Percentiles rank a stretch among this genome's conserved stretches.
phyloP scores from a whole-genome alignment of 1,284 basidiomycete genomes.

The Tylopilus orsonianus region DNA sequence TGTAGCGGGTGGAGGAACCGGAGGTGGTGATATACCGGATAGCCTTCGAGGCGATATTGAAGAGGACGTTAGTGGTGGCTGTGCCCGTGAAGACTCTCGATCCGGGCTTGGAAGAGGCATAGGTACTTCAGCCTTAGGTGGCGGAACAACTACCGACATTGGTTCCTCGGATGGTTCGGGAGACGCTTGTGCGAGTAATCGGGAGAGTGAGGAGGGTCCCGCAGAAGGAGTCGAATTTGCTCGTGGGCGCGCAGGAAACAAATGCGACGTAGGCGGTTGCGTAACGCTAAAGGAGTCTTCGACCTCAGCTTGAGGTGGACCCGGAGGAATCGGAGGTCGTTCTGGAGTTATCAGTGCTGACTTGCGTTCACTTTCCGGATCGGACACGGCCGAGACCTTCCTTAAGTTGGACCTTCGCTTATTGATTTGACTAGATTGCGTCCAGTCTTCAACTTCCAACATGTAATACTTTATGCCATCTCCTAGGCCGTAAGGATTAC shows the following conservation, averaged over 20 bases:
- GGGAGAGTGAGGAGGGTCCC: constrained; percentile 72
- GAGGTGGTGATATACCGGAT: constrained; percentile 21
- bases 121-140: constrained; percentile 20
- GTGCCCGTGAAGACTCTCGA: constrained; percentile 4
- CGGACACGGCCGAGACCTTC: constrained; percentile 47
- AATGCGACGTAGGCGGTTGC: constrained; percentile 59
- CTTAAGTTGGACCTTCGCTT: constrained; percentile 57
- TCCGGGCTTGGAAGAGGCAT: constrained; percentile 2
- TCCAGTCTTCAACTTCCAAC: constrained; percentile 93
- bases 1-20: constrained; percentile 28
- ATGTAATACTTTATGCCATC: constrained; percentile 92
- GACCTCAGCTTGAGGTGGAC: constrained; percentile 63
- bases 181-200: constrained; percentile 69
- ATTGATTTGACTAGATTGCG: constrained; percentile 61
- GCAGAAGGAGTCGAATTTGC: constrained; percentile 66
- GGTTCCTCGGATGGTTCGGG: constrained; percentile 36
- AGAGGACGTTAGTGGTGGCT: constrained; percentile 34
- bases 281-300: constrained; percentile 65
- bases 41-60: constrained; percentile 37
- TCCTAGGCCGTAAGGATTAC: constrained; percentile 78
- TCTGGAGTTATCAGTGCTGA: constrained; percentile 39
- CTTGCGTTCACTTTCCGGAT: constrained; percentile 33
- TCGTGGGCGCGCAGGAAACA: constrained; percentile 61
- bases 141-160: constrained; percentile 31
- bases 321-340: constrained; percentile 38